Base-by-base conservation (phyloP, 2,329 filamentous ascomycete genomes). In the Fusarium redolens region DNA sequence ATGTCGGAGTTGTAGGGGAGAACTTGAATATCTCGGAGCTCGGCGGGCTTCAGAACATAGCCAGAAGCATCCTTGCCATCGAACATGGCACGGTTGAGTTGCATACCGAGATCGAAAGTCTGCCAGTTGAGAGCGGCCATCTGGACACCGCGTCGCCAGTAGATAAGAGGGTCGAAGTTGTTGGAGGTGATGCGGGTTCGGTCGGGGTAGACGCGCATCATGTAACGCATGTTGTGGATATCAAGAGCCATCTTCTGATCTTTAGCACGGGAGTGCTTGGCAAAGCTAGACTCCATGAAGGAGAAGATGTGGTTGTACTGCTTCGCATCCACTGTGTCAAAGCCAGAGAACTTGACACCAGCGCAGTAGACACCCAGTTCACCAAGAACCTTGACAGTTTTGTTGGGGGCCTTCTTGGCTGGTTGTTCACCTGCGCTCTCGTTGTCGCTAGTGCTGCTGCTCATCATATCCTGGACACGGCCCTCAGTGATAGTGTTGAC, bases 71-170 rank as follows among this genome's bases (percentile, higher is more conserved):
- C 96, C 17, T 89, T 92, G 47, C 94, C 93, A 51, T 95, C 93
- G 80, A 98, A 99, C 96, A 99, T 98, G 78, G 96, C 96, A 75
- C 96, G 93, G 80, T 98, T 98, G 81, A 98, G 88, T 80, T 98
- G 96, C 89, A 98, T 96, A 50, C 95, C 94, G 22, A 97, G 87
- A 79, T 98, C 96, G 78, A 97, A 98, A 0, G 95, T 98, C 83
- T 99, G 96, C 96, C 96, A 98, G 83, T 99, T 99, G 71, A 98
- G 87, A 1, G 96, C 96, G 18, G 93, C 95, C 96, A 99, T 98
- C 83, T 99, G 96, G 22, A 98, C 96, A 37, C 96, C 96, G 47
- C 94, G 92, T 57, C 96, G 92, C 96, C 96, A 99, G 80, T 96
- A 97, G 70, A 92, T 91, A 72, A 97, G 89, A 2, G 96, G 96